These are phyloP conservation scores for Globisporangium carolinianum DNA, from an alignment of 352 stramenopile genomes.

Conservation along the genomic window DNA sequence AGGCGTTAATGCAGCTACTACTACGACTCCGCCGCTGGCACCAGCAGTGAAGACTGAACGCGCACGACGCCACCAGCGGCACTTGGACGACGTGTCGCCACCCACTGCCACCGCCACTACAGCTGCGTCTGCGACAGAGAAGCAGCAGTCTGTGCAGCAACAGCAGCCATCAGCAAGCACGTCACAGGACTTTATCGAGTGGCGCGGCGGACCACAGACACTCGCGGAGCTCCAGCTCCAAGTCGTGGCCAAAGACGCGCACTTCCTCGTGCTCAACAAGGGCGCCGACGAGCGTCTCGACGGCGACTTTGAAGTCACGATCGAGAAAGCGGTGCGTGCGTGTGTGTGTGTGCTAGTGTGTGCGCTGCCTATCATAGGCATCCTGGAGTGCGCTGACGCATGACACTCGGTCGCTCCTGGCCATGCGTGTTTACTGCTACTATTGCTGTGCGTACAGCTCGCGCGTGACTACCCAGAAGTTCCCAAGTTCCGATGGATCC, in stretches of 20 bases:
- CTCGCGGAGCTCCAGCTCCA: slow-evolving; percentile 50
- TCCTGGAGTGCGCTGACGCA: too few species aligned
- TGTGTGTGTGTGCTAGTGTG: too few species aligned
- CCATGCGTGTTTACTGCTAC: too few species aligned
- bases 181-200: slow-evolving; percentile 9
- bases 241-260: slow-evolving; percentile 32
- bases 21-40: background rate
- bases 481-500: slow-evolving; percentile 83
- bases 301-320: slow-evolving; percentile 81
- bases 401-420: too few species aligned
- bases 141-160: background rate
- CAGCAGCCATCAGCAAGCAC: background rate
- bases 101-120: background rate
- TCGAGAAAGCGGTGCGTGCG: slow-evolving; percentile 76
- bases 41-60: slow-evolving; percentile 1
- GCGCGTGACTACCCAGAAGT: slow-evolving; percentile 66
- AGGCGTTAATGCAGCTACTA: background rate
- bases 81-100: slow-evolving; percentile 23
- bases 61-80: slow-evolving; percentile 38
- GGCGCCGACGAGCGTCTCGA: slow-evolving; percentile 78
- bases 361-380: too few species aligned
- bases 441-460: too few species aligned
- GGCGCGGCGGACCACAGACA: slow-evolving; percentile 45
- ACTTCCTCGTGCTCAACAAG: slow-evolving; percentile 81
- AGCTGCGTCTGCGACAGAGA: background rate